Evolutionary conservation across 2,329 filamentous ascomycete species (phyloP), one percentile per base, ranked within the genome.

Genomic region (Fonsecaea nubica): DNA sequence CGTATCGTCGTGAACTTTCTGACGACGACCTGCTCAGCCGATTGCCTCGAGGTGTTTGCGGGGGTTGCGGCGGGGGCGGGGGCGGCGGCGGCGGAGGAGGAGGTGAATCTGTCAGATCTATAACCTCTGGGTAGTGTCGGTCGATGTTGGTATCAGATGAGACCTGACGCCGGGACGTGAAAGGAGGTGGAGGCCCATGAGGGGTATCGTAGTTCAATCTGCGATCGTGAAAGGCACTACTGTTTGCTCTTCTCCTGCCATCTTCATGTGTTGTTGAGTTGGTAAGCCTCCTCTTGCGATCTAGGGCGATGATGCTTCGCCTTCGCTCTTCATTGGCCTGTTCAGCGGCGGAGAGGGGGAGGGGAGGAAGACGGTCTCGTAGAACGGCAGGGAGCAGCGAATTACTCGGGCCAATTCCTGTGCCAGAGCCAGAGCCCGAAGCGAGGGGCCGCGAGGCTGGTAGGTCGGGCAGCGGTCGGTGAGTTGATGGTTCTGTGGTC

Each of bases 261-360:
- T 69, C 61, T 59, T 77, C 76, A 59, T 79, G 75, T 58, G 78
- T 74, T 18, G 75, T 70, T 33, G 75, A 67, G 59, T 75, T 77
- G n/a, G 77, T 77, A 61, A 82, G 69, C 67, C 80, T 77, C 67
- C 80, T 77, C 72, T 81, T 82, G 54, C 80, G 76, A 64, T 81
- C 79, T 62, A 76, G 69, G 13, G 71, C 69, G 30, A 69, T 67
- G 18, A 71, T 63, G 38, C 65, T 70, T 38, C 63, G 65, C 58
- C 71, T 68, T 36, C 71, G 65, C 52, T 69, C 65, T 62, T 71
- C 69, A 3, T 62, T 33, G 32, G 63, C 69, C 50, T 67, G 61
- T 42, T 71, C 69, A 32, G 58, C 58, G n/a, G 48, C 18, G 25
- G 40, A 36, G 21, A 53, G 53, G 12, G 70, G 70, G 30, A 64